Evolutionary conservation across 441 rosid genomes (phyloP).

Genomic region (Flueggea neowawraea): DNA sequence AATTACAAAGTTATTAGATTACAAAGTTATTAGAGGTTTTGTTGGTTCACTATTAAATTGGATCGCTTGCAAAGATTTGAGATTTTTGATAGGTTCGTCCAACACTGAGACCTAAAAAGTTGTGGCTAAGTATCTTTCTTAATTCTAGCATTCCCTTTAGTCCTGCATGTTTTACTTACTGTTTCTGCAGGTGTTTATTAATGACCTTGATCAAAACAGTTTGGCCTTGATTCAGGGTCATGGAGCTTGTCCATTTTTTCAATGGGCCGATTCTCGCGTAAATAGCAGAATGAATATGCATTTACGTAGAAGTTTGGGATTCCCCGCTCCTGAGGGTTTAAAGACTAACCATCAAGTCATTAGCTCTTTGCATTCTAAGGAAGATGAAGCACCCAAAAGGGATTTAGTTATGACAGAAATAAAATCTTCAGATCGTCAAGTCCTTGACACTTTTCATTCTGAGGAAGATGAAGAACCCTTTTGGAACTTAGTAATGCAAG

Average conservation of each 20-base stretch:
- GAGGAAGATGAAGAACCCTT: neutral
- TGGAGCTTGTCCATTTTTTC: constrained; percentile 28
- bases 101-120: too few relatives aligned
- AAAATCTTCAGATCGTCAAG: neutral
- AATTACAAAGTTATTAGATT: too few relatives aligned
- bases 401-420: neutral
- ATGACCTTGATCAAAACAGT: constrained; percentile 1
- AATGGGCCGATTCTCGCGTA: constrained; percentile 13
- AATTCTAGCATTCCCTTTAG: too few relatives aligned
- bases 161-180: too few relatives aligned
- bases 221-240: constrained; percentile 19
- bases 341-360: neutral
- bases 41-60: too few relatives aligned
- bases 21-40: too few relatives aligned
- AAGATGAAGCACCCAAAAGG: neutral
- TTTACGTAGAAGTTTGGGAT: neutral
- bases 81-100: too few relatives aligned
- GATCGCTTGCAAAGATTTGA: too few relatives aligned
- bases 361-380: too few relatives aligned
- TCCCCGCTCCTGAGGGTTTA: neutral
- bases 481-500: too few relatives aligned
- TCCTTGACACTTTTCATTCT: neutral
- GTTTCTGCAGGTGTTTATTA: neutral
- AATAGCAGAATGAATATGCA: neutral
- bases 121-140: too few relatives aligned